phyloP scores from a whole-genome alignment of 108 stramenopile genomes.

The Parietichytrium sp. region DNA sequence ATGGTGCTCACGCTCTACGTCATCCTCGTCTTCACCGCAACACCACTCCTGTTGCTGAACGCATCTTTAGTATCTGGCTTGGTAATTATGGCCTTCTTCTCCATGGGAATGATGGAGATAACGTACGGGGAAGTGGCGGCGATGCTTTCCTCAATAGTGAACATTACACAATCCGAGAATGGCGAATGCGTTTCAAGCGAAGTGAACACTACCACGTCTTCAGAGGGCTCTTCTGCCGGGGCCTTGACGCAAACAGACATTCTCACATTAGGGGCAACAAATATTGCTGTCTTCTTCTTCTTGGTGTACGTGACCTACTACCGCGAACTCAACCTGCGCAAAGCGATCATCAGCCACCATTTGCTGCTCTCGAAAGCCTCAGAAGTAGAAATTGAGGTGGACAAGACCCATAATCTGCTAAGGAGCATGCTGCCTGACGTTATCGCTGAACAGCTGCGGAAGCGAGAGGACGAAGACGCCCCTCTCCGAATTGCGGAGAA shows the following conservation, averaged over 20 bases:
- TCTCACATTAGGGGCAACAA: not conserved
- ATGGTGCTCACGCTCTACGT: not conserved
- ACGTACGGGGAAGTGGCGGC: too few species aligned
- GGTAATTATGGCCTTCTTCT: not conserved
- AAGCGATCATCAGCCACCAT: slow-evolving; percentile 17
- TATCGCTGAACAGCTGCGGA: not conserved
- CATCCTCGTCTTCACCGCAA: slow-evolving; percentile 13
- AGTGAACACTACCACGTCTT: not conserved
- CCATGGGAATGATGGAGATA: not conserved
- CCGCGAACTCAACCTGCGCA: not conserved
- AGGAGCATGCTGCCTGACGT: slow-evolving; percentile 30
- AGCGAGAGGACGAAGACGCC: not conserved
- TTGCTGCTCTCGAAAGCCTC: not conserved
- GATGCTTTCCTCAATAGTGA: too few species aligned
- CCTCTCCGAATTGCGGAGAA: slow-evolving; percentile 17
- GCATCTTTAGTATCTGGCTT: not conserved
- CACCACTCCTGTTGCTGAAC: not conserved
- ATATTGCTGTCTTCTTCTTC: not conserved
- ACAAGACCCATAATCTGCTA: not conserved
- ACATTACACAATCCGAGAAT: too few species aligned
- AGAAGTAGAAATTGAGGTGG: not conserved
- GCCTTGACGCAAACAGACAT: not conserved
- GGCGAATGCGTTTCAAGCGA: too few species aligned
- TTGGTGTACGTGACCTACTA: not conserved
- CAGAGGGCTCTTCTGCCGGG: not conserved